These are phyloP conservation scores for Cocos nucifera DNA, from an alignment of 176 grass and related monocot species.

Conservation along the genomic window DNA sequence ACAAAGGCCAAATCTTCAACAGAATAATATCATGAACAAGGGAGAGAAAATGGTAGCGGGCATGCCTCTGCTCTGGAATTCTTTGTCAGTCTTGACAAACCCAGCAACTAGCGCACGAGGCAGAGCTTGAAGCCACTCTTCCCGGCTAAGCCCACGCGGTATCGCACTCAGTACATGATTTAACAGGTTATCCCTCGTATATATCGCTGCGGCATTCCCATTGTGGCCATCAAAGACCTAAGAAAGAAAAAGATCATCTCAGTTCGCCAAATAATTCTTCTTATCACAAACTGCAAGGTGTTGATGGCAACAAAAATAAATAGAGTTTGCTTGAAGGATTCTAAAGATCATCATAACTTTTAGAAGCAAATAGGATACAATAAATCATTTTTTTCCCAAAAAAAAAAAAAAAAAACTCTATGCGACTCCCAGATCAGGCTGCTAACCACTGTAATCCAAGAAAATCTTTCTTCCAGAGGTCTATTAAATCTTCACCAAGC, in stretches of 20 bases:
- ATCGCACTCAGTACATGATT: conserved; percentile 74
- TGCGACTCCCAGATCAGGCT: too few species aligned
- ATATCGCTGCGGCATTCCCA: conserved; percentile 85
- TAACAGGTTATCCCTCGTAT: conserved; percentile 87
- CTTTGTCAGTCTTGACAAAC: conserved; percentile 87
- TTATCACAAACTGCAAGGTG: too few species aligned
- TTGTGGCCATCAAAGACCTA: conserved; percentile 95
- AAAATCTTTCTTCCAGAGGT: too few species aligned
- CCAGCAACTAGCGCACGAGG: conserved; percentile 71
- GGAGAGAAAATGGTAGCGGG: not conserved
- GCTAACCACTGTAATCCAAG: too few species aligned
- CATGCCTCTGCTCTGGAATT: conserved; percentile 82
- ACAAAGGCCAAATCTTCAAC: not conserved
- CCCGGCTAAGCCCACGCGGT: conserved; percentile 49
- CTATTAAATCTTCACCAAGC: too few species aligned
- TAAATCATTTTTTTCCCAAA: too few species aligned
- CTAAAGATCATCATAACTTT: too few species aligned
- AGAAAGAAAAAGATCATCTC: not conserved
- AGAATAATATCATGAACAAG: not conserved
- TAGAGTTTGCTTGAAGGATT: too few species aligned
- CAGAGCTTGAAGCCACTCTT: conserved; percentile 81
- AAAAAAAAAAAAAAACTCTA: too few species aligned
- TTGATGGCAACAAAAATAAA: too few species aligned
- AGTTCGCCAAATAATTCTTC: not conserved
- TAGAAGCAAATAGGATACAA: too few species aligned